Base-by-base conservation (phyloP, 257 asterid genomes). In the Leonotis leonurus region DNA sequence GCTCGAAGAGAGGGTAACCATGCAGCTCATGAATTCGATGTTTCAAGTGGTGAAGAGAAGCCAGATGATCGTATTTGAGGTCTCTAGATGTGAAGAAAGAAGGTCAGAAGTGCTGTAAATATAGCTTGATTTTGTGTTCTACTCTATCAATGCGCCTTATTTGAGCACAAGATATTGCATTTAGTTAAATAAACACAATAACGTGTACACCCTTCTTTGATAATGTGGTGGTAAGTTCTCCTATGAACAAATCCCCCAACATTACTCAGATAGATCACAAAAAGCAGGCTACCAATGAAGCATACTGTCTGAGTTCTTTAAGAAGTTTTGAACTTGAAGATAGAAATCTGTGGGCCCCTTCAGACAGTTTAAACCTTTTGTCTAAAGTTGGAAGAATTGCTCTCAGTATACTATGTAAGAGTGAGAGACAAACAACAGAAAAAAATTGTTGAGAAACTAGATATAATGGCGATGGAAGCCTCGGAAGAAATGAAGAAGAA, bases 391-490 rank as follows among this genome's bases (percentile, higher is more conserved):
- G 45, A 53, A 40, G 26, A 39, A 52, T 73, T 49, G 48, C 21
- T 56, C 37, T 27, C 27, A 57, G 65, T n/a, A 43, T 78, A 73
- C 81, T 40, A 71, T 61, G 74, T 60, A 60, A 77, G 77, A 78
- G 82, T 68, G 43, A 80, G 75, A 75, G 81, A 69, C 16, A 29
- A 54, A 33, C 11, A 33, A 33, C 6, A 33, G 39, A 33, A 33
- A 12, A 33, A 33, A 33, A 33, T n/a, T n/a, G n/a, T n/a, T n/a
- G n/a, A n/a, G n/a, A n/a, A n/a, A n/a, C n/a, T n/a, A n/a, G n/a
- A n/a, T n/a, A n/a, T n/a, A n/a, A n/a, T n/a, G n/a, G n/a, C n/a
- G n/a, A n/a, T n/a, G n/a, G n/a, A n/a, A n/a, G n/a, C n/a, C n/a
- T n/a, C n/a, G n/a, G n/a, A n/a, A n/a, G n/a, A n/a, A n/a, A n/a